Percentiles rank a stretch among this genome's conserved stretches.
These are phyloP conservation scores for Tubosaeta sp. DNA, from an alignment of 768 basidiomycete species.

Conservation along the genomic window DNA sequence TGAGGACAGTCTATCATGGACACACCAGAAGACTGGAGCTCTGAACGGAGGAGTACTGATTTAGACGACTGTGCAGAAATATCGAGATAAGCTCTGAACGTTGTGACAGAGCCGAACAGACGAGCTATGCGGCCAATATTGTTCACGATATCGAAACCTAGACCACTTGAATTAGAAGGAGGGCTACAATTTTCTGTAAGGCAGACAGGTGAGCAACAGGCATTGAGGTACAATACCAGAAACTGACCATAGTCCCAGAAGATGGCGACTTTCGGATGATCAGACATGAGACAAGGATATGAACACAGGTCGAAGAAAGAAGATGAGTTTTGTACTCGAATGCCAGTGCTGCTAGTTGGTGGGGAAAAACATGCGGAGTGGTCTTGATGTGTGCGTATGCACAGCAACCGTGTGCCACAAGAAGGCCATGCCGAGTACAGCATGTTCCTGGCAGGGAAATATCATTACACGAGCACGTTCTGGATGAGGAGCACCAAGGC, in stretches of 20 bases:
- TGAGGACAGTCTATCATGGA: conserved; percentile 37
- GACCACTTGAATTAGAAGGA: conserved; percentile 28
- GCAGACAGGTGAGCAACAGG: conserved; percentile 3
- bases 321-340: conserved; percentile 22
- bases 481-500: neutral
- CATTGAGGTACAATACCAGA: neutral
- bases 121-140: conserved; percentile 44
- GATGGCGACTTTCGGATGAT: conserved; percentile 38
- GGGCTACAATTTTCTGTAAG: conserved; percentile 29
- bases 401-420: conserved; percentile 19
- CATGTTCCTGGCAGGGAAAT: conserved; percentile 12
- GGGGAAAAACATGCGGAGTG: conserved; percentile 11
- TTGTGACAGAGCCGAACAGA: conserved; percentile 42
- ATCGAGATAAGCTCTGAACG: conserved; percentile 54
- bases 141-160: conserved; percentile 41
- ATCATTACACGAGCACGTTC: neutral
- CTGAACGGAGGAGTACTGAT: conserved; percentile 34
- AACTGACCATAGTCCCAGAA: conserved; percentile 37
- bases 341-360: conserved; percentile 3
- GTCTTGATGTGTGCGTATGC: conserved; percentile 4
- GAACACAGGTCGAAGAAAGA: conserved; percentile 1
- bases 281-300: conserved; percentile 29
- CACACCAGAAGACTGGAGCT: conserved; percentile 43
- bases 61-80: conserved; percentile 36
- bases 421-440: conserved; percentile 15